Evolutionary conservation across 78 protist genomes (phyloP).

Genomic region (Diacronema lutheri): DNA sequence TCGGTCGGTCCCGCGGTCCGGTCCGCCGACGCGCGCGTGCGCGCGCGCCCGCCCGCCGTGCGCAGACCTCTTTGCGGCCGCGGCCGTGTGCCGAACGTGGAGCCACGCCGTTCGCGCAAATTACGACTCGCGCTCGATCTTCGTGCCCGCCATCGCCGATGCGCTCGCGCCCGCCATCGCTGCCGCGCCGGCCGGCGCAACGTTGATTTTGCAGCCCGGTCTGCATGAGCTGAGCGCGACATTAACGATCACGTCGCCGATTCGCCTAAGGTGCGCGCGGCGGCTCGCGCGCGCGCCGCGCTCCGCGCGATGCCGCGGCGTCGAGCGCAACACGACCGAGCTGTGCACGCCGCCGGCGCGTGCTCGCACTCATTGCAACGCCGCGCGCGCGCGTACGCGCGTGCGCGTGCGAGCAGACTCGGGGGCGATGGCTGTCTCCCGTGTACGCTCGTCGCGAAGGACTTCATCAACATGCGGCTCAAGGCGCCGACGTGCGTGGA

Average conservation of each 20-base stretch:
- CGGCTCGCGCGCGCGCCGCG: background rate
- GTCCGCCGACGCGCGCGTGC: too few species aligned
- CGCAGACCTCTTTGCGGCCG: background rate
- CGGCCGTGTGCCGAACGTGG: background rate
- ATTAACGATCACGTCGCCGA: background rate
- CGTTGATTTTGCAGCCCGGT: background rate
- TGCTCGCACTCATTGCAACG: background rate
- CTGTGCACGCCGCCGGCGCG: background rate
- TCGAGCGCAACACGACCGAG: background rate
- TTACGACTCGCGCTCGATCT: background rate
- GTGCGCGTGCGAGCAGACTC: background rate
- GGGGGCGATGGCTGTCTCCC: background rate
- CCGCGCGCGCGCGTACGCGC: background rate
- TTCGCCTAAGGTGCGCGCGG: background rate
- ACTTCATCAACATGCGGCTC: too few species aligned
- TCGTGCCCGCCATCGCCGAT: background rate
- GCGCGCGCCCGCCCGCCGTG: background rate
- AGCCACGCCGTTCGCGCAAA: too few species aligned
- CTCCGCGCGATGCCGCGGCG: background rate
- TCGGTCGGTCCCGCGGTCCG: too few species aligned
- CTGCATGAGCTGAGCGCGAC: background rate
- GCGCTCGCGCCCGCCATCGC: background rate
- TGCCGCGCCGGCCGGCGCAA: background rate
- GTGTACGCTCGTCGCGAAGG: background rate
- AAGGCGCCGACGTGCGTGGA: background rate